A percentile compares a stretch with the other conserved stretches of the same genome.
phyloP scores from a whole-genome alignment of 1,284 basidiomycete genomes.

The Cutaneotrichosporon curvatum region DNA sequence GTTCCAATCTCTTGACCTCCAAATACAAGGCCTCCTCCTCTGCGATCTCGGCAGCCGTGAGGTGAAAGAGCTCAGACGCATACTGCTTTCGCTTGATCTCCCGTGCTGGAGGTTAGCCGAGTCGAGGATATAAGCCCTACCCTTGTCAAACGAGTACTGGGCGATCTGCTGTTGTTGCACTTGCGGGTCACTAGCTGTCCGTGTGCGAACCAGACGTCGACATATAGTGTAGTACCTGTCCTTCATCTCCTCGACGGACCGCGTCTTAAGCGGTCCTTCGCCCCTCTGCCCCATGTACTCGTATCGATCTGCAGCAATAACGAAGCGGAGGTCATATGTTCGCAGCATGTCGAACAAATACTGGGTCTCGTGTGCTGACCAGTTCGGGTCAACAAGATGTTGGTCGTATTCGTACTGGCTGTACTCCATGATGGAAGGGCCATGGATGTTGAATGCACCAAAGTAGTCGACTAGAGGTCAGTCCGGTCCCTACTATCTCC shows the following conservation, averaged over 20 bases:
- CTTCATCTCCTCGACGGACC: conserved; percentile 85
- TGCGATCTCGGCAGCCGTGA: conserved; percentile 79
- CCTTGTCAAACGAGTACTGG: conserved; percentile 75
- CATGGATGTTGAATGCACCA: conserved; percentile 34
- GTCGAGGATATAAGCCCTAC: conserved; percentile 42
- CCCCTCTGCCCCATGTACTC: conserved; percentile 49
- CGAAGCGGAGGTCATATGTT: conserved; percentile 84
- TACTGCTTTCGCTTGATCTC: conserved; percentile 87
- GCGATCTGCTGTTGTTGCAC: conserved; percentile 61
- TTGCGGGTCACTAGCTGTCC: conserved; percentile 69
- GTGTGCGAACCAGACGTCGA: conserved; percentile 73
- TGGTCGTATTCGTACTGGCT: conserved; percentile 84
- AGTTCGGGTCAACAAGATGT: conserved; percentile 69
- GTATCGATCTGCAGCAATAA: conserved; percentile 85
- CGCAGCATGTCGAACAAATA: conserved; percentile 78
- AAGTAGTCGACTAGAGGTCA: conserved; percentile 43
- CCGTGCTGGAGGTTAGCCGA: conserved; percentile 54
- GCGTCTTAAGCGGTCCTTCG: conserved; percentile 37
- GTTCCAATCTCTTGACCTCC: conserved; percentile 88
- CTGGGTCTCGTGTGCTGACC: conserved; percentile 92
- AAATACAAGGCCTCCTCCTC: conserved; percentile 96
- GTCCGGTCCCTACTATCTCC: not conserved
- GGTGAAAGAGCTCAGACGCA: conserved; percentile 71
- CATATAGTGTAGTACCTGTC: conserved; percentile 91
- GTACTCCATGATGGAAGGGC: conserved; percentile 65